These are phyloP conservation scores for Candida corydali DNA, from an alignment of 805 yeast genomes.

Conservation along the genomic window DNA sequence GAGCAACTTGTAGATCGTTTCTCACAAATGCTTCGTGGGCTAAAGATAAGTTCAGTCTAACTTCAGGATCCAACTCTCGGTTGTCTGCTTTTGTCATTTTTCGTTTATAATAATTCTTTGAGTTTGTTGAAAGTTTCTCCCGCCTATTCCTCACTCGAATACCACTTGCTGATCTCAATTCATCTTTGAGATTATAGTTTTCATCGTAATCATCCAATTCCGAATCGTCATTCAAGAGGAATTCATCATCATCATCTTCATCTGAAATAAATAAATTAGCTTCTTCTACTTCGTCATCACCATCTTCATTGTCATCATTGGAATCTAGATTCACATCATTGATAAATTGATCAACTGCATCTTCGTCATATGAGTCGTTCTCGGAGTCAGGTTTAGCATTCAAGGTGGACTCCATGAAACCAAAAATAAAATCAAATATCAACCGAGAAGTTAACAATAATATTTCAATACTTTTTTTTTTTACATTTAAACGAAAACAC, in stretches of 20 bases:
- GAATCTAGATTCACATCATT: slow-evolving; percentile 6
- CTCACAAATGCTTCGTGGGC: slow-evolving; percentile 81
- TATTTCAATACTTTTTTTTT: too few species aligned
- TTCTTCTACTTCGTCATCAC: slow-evolving; percentile 7
- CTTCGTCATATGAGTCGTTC: slow-evolving; percentile 9
- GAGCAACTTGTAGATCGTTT: slow-evolving; percentile 57
- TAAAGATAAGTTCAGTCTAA: slow-evolving; percentile 55
- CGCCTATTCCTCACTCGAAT: slow-evolving; percentile 44
- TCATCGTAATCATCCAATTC: slow-evolving; percentile 39
- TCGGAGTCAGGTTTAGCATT: slow-evolving; percentile 7
- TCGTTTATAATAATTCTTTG: slow-evolving; percentile 35
- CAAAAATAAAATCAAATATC: neutral
- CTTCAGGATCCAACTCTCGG: slow-evolving; percentile 66
- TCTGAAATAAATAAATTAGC: too few species aligned
- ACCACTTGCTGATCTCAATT: slow-evolving; percentile 63
- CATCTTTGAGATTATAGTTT: slow-evolving; percentile 52
- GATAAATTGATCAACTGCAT: slow-evolving; percentile 9
- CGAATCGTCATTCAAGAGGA: slow-evolving; percentile 18
- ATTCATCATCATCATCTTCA: slow-evolving; percentile 9
- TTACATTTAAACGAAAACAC: too few species aligned
- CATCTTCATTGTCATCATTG: slow-evolving; percentile 7
- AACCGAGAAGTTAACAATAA: too few species aligned
- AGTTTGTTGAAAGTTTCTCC: slow-evolving; percentile 27
- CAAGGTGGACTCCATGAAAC: slow-evolving; percentile 2
- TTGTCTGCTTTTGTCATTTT: slow-evolving; percentile 31